Base-by-base conservation (phyloP, 164 flowering plant genomes). In the Saururus chinensis region DNA sequence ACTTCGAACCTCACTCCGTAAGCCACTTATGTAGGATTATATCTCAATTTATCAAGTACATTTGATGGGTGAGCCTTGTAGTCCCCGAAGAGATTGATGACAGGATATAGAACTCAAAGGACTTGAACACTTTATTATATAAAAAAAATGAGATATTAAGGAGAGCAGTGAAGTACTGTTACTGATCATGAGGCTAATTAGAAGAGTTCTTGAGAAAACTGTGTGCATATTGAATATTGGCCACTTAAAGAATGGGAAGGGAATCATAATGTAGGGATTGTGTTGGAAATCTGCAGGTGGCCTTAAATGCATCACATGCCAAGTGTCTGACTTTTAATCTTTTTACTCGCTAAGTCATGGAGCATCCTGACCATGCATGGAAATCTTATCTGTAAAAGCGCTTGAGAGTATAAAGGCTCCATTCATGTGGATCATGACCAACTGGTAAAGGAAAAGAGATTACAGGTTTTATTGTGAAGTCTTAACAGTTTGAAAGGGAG, bases 251-350 rank as follows among this genome's bases (percentile, higher is more conserved):
- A 0, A 20, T 21, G 19, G 25, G 45, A 9, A 6, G 19, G 35
- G 35, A 22, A n/a, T 24, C 25, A 17, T 23, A 19, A 26, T 11
- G 30, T 51, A 21, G 61, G 52, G 21, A 48, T 54, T 54, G 59
- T 65, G 45, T 59, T 71, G 73, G 64, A 65, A 73, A 65, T 60
- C 57, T 53, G 70, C 62, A 61, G 53, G 58, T 56, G 60, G 61
- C 25, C 58, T 61, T 75, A 63, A 76, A 71, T 70, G 74, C 70
- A 59, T 22, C 62, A 26, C 82, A 76, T 76, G 82, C 74, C 75
- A 67, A 57, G 37, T 56, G 60, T 45, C 70, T 62, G 59, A 41
- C 51, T 48, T 41, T 51, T 45, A 12, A 45, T 45, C 17, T 45
- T 12, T 12, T 45, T 17, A 12, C 17, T 8, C 7, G 49, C 17